Conservation (phyloP, 345 rosid genomes). For the Triadica sebifera region DNA sequence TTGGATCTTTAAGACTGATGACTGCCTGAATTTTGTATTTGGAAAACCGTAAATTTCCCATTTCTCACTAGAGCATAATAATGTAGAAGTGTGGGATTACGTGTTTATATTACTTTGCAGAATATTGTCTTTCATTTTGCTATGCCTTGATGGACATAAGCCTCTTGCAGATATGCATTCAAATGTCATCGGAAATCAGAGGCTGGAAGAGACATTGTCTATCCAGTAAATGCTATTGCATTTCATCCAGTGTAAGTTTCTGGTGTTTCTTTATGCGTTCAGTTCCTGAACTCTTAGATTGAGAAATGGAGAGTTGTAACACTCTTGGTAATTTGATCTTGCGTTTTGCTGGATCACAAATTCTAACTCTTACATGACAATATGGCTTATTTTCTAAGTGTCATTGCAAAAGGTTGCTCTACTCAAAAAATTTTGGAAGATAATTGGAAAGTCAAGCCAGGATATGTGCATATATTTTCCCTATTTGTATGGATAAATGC, state of each 20-base stretch:
- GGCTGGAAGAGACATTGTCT: slow-evolving; percentile 93
- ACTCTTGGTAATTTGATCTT: too few species aligned
- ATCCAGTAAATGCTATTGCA: slow-evolving; percentile 94
- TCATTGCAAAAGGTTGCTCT: neutral
- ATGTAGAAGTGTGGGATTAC: neutral
- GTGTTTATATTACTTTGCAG: neutral
- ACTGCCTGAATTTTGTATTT: neutral
- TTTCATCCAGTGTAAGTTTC: slow-evolving; percentile 94
- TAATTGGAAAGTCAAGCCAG: too few species aligned
- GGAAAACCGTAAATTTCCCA: neutral
- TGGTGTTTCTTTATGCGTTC: neutral
- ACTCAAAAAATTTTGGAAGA: neutral
- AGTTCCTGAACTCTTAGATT: neutral
- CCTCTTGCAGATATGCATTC: slow-evolving; percentile 78
- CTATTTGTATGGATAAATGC: neutral
- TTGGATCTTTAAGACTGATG: neutral
- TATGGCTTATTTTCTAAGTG: neutral
- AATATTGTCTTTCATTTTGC: slow-evolving; percentile 3
- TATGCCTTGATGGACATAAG: slow-evolving; percentile 7
- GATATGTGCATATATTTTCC: neutral
- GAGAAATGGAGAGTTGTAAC: neutral
- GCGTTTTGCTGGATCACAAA: neutral
- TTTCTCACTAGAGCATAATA: neutral
- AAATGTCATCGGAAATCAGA: slow-evolving; percentile 97
- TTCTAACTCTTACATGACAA: neutral